phyloP scores from a whole-genome alignment of 352 stramenopile genomes.

The Pythium guiyangense region DNA sequence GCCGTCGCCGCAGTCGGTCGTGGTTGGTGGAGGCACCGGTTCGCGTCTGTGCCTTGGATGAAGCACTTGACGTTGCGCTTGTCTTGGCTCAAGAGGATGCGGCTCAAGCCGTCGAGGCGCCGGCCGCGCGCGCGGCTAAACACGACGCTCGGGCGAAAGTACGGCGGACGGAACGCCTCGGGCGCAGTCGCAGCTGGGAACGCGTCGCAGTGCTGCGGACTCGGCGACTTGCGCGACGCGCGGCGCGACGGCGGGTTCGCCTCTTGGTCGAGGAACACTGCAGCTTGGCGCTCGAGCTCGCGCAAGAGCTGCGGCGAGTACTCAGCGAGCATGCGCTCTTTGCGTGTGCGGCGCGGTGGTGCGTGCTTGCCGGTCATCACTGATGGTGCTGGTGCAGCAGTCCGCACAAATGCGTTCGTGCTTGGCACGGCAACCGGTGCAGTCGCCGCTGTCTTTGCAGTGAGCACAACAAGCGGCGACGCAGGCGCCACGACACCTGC shows the following conservation, averaged over 20 bases:
- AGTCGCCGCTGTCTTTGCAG: too few relatives aligned
- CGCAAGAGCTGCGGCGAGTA: conserved; percentile 27
- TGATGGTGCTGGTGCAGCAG: neutral
- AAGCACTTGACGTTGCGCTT: conserved; percentile 67
- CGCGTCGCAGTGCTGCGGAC: conserved; percentile 19
- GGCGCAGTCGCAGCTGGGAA: conserved; percentile 26
- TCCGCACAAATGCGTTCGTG: conserved; percentile 3
- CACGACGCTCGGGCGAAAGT: conserved; percentile 45
- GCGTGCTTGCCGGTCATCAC: neutral
- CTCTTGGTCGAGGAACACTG: conserved; percentile 16
- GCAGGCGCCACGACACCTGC: too few relatives aligned
- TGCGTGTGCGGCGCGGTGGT: conserved; percentile 16
- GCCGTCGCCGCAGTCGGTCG: neutral
- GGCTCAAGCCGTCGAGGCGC: conserved; percentile 36
- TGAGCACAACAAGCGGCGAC: too few relatives aligned
- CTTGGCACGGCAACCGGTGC: neutral
- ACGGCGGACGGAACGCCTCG: conserved; percentile 30
- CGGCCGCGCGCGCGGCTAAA: conserved; percentile 35
- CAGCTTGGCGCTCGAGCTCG: conserved; percentile 29
- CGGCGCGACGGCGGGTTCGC: neutral
- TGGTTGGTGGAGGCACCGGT: neutral
- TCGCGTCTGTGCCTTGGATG: conserved; percentile 20
- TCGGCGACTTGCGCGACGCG: neutral
- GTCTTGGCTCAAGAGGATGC: conserved; percentile 51
- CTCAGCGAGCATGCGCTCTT: conserved; percentile 32